phyloP scores from a whole-genome alignment of 1,284 basidiomycete species.

The Xerocomus nothofagi region DNA sequence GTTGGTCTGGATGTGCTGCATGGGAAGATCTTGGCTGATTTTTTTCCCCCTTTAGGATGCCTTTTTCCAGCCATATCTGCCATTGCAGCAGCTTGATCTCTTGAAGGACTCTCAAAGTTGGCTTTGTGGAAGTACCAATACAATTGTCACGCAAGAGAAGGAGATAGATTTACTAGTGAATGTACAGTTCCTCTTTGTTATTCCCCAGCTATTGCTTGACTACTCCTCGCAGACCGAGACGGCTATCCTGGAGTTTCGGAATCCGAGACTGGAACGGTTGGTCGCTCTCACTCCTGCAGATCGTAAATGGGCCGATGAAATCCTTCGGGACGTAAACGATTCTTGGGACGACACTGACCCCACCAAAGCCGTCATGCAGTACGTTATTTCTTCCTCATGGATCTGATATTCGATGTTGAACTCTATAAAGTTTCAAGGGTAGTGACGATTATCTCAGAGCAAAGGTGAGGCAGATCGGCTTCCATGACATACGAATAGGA shows the following conservation, averaged over 20 bases:
- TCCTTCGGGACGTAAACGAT: conserved; percentile 80
- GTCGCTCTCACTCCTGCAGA: conserved; percentile 88
- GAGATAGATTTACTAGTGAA: conserved; percentile 93
- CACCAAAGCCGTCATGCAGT: conserved; percentile 63
- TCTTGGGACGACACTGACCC: conserved; percentile 72
- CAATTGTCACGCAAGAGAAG: conserved; percentile 92
- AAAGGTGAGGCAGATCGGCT: conserved; percentile 54
- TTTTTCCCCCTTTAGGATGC: conserved; percentile 60
- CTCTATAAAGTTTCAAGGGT: conserved; percentile 70
- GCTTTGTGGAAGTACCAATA: conserved; percentile 93
- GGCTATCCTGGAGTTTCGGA: conserved; percentile 80
- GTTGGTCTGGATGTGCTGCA: conserved; percentile 34
- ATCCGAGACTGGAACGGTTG: conserved; percentile 77
- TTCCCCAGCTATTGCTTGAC: neutral
- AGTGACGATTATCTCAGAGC: conserved; percentile 89
- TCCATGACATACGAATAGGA: neutral
- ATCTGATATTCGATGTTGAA: conserved; percentile 5
- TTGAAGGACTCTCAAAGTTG: conserved; percentile 79
- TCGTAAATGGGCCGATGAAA: conserved; percentile 91
- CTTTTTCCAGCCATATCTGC: conserved; percentile 98
- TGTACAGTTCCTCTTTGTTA: conserved; percentile 40
- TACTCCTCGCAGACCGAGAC: conserved; percentile 69
- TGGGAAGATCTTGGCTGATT: conserved; percentile 2
- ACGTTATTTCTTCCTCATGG: conserved; percentile 32
- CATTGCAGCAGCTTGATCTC: conserved; percentile 93